These are phyloP conservation scores for Piper betle DNA, from an alignment of 164 flowering plant genomes.

Conservation along the genomic window DNA sequence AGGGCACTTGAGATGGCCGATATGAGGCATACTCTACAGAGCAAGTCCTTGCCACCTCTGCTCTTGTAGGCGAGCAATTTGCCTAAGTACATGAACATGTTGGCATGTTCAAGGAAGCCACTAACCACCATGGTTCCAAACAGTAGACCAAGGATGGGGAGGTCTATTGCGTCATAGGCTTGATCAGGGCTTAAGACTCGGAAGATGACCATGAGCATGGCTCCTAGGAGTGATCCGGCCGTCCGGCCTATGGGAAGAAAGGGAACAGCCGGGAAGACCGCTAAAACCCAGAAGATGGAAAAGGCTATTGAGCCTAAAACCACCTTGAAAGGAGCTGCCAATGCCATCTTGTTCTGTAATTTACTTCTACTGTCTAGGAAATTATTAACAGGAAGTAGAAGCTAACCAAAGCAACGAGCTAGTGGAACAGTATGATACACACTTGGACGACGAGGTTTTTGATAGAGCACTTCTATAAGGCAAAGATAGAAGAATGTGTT, in stretches of 20 bases:
- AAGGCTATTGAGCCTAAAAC: constrained; percentile 69
- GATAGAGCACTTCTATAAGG: too few relatives aligned
- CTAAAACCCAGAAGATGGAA: constrained; percentile 70
- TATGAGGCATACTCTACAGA: constrained; percentile 51
- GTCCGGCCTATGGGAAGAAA: constrained; percentile 79
- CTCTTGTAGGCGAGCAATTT: constrained; percentile 64
- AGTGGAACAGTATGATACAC: too few relatives aligned
- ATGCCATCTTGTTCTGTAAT: constrained; percentile 22
- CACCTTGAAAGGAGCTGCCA: constrained; percentile 46
- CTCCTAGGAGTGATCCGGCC: constrained; percentile 90
- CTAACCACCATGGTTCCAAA: constrained; percentile 92
- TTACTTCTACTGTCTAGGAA: too few relatives aligned
- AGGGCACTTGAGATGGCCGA: constrained; percentile 78
- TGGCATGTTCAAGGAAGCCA: constrained; percentile 75
- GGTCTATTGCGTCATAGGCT: constrained; percentile 76
- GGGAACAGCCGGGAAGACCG: constrained; percentile 84
- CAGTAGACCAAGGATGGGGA: constrained; percentile 84
- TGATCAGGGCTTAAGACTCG: constrained; percentile 62
- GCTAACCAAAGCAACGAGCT: too few relatives aligned
- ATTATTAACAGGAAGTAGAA: too few relatives aligned
- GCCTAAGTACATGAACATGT: constrained; percentile 77
- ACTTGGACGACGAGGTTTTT: too few relatives aligned
- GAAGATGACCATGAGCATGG: constrained; percentile 79
- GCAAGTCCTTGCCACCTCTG: constrained; percentile 65
- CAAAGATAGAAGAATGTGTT: too few relatives aligned